Evolutionary conservation across 2,329 filamentous ascomycete genomes (phyloP), one percentile per base, ranked within the genome.

Genomic region (Diaporthe ilicicola): DNA sequence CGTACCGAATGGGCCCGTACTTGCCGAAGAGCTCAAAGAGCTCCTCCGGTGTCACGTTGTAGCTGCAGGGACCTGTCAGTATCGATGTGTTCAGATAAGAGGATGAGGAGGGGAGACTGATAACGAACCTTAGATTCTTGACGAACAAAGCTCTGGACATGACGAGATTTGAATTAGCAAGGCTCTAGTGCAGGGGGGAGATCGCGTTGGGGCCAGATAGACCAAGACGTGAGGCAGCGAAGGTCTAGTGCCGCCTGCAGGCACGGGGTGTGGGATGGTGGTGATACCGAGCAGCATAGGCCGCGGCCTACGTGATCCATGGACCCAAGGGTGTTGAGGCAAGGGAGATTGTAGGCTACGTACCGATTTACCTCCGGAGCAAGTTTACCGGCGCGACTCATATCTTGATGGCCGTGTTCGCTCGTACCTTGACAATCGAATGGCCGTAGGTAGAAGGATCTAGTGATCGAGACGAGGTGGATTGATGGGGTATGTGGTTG

Each of bases 291-390:
- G 67, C 53, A 61, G 59, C 54, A 27, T 65, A 19, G 42, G 42
- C 17, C 42, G 48, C 32, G 34, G n/a, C 54, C 24, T 56, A 34
- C 19, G 56, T 62, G 56, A 34, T 42, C 39, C n/a, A 27, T 24
- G 42, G 32, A 64, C 62, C 50, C 48, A 29, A 37, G 59, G 44
- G 59, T 51, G 54, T 42, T 50, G 44, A 56, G 55, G 70, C 67
- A 53, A 50, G 75, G 76, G 78, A 78, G 77, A 78, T 78, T 74
- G 77, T 78, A 75, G 59, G 44, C 75, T 71, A 87, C 92, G 81
- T 87, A 97, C 94, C 94, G 93, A 89, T 98, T 98, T 87, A 98
- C 95, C 93, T 99, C 96, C 86, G 96, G 95, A 87, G 95, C 95
- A 89, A 98, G 93, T 91, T 98, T 98, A 86, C 92, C 92, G 87